These are phyloP conservation scores for Amanita brunnescens DNA, from an alignment of 768 basidiomycete genomes.

Conservation along the genomic window DNA sequence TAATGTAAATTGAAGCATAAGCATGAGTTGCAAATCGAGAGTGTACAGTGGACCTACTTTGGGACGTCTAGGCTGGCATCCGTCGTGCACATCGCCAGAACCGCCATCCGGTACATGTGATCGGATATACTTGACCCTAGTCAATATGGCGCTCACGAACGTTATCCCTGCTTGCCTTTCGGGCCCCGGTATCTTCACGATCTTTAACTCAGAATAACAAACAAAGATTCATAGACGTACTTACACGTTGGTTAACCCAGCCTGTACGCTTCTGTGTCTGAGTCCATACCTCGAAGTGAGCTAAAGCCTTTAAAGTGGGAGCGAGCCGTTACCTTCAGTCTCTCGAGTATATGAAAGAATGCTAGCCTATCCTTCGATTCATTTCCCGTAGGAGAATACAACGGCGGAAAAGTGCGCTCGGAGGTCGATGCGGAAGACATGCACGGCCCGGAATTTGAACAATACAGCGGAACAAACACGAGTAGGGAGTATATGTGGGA, in stretches of 20 bases:
- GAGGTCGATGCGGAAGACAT: background rate
- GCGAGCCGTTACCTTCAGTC: slow-evolving; percentile 65
- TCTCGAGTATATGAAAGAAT: slow-evolving; percentile 85
- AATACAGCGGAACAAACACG: too few species aligned
- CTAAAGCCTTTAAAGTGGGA: background rate
- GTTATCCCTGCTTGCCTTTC: slow-evolving; percentile 55
- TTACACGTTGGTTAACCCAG: slow-evolving; percentile 83
- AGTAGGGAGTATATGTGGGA: too few species aligned
- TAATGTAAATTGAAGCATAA: slow-evolving; percentile 15
- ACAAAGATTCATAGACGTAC: slow-evolving; percentile 28
- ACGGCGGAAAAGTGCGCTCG: slow-evolving; percentile 47
- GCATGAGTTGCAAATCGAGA: background rate
- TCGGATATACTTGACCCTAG: slow-evolving; percentile 70
- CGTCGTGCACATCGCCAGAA: slow-evolving; percentile 84
- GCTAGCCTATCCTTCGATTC: slow-evolving; percentile 63
- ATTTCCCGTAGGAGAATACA: slow-evolving; percentile 48
- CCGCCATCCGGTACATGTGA: slow-evolving; percentile 96
- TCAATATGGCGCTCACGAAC: background rate
- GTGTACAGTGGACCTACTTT: slow-evolving; percentile 38
- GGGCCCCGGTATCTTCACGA: slow-evolving; percentile 59
- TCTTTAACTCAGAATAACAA: slow-evolving; percentile 1
- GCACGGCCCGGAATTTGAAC: too few species aligned
- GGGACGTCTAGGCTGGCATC: slow-evolving; percentile 63
- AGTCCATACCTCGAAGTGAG: background rate
- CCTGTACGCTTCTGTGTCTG: slow-evolving; percentile 95